Percentiles rank a stretch among this genome's conserved stretches.
Evolutionary conservation across 1,139 yeast species (phyloP).

Genomic region (Yamadazyma jaroonii): DNA sequence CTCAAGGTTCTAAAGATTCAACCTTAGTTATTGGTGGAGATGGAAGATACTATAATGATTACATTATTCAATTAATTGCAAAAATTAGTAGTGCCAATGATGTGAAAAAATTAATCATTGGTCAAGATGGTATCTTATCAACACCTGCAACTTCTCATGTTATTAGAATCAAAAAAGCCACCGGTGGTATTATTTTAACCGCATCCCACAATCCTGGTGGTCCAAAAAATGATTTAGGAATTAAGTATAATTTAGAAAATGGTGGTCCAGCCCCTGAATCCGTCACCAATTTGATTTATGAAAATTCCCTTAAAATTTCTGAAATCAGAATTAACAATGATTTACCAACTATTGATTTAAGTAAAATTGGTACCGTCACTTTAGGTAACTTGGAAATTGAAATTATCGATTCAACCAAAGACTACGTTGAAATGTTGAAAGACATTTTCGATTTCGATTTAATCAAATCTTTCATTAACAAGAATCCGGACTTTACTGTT

Average conservation of each 20-base stretch:
- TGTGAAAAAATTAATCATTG: conserved; percentile 78
- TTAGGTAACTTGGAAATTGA: conserved; percentile 61
- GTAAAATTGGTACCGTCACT: conserved; percentile 51
- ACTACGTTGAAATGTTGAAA: conserved; percentile 76
- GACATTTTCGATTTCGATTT: conserved; percentile 84
- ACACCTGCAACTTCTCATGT: conserved; percentile 97
- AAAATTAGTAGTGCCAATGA: conserved; percentile 90
- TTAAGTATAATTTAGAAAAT: conserved; percentile 89
- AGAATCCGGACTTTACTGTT: conserved; percentile 57
- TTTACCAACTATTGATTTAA: conserved; percentile 60
- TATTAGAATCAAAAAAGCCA: conserved; percentile 72
- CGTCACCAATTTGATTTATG: conserved; percentile 84
- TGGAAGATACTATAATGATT: conserved; percentile 87
- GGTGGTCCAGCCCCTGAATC: conserved; percentile 99
- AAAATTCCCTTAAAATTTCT: conserved; percentile 56
- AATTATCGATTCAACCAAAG: conserved; percentile 77
- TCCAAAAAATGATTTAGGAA: conserved; percentile 87
- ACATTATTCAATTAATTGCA: conserved; percentile 77
- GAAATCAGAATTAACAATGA: conserved; percentile 53
- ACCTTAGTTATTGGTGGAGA: conserved; percentile 94
- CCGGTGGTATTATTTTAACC: conserved; percentile 95
- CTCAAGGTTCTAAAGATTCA: conserved; percentile 77
- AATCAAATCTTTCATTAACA: conserved; percentile 63
- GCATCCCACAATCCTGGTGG: conserved; percentile 99
- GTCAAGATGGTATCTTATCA: conserved; percentile 82